Percentiles rank a stretch among this genome's conserved stretches.
phyloP scores from a whole-genome alignment of 768 basidiomycete genomes.

The Lentinula edodes region DNA sequence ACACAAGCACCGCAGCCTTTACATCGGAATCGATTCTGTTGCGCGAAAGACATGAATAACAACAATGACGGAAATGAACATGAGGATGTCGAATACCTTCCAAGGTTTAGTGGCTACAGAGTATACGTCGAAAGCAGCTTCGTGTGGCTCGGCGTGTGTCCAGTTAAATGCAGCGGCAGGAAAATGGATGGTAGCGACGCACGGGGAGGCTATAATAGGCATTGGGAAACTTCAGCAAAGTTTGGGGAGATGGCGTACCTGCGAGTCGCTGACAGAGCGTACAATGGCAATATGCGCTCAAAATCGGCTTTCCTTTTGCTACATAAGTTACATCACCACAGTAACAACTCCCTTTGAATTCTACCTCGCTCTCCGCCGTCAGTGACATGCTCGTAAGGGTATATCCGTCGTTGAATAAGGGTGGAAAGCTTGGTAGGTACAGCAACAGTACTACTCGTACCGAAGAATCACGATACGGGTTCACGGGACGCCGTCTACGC shows the following conservation, averaged over 20 bases:
- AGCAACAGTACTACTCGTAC: too few species aligned
- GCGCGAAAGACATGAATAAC: not conserved
- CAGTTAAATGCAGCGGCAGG: slow-evolving; percentile 45
- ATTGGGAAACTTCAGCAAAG: slow-evolving; percentile 4
- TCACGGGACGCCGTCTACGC: not conserved
- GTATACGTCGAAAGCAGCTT: slow-evolving; percentile 39
- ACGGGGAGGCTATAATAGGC: slow-evolving; percentile 42
- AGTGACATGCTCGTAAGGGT: not conserved
- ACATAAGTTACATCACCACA: slow-evolving; percentile 48
- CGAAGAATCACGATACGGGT: not conserved
- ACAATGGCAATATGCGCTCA: slow-evolving; percentile 67
- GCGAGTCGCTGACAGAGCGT: slow-evolving; percentile 59
- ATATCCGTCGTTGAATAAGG: not conserved
- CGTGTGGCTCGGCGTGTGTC: slow-evolving; percentile 36
- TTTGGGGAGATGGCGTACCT: slow-evolving; percentile 27
- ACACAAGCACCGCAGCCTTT: slow-evolving; percentile 52
- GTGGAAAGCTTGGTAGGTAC: too few species aligned
- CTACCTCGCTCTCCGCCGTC: slow-evolving; percentile 4
- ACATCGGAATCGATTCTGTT: slow-evolving; percentile 49
- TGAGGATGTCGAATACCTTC: slow-evolving; percentile 29
- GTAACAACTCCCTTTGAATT: slow-evolving; percentile 47
- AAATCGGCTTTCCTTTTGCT: slow-evolving; percentile 40
- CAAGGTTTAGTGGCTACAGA: slow-evolving; percentile 43
- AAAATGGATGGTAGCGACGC: slow-evolving; percentile 59
- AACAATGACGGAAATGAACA: not conserved